Conservation (phyloP, 208 protist species). For the Trichomonas gallinae region DNA sequence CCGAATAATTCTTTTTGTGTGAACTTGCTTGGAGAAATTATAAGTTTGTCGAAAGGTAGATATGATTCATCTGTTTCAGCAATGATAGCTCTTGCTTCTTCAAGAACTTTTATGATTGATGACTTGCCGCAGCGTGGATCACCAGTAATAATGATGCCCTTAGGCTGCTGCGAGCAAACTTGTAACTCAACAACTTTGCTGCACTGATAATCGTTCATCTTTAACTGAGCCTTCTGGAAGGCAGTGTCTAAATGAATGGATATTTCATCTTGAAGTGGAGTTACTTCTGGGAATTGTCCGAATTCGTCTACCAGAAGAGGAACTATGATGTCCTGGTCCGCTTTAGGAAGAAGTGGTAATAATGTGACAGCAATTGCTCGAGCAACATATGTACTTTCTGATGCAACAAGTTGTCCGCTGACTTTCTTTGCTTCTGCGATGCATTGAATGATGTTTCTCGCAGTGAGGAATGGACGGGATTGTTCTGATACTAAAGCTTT, state of each 20-base stretch:
- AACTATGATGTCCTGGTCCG: background rate
- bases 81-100: background rate
- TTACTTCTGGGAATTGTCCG: background rate
- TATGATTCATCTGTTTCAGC: background rate
- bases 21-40: slow-evolving; percentile 87
- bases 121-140: slow-evolving; percentile 74
- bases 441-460: background rate
- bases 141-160: slow-evolving; percentile 76
- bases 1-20: slow-evolving; percentile 87
- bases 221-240: background rate
- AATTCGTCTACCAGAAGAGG: background rate
- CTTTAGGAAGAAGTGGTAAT: background rate
- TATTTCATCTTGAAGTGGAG: background rate
- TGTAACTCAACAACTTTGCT: slow-evolving; percentile 29
- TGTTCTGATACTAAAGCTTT: slow-evolving; percentile 51
- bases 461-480: background rate
- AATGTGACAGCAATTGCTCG: background rate
- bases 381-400: background rate
- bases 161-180: background rate
- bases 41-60: slow-evolving; percentile 49
- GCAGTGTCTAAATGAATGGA: background rate
- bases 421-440: background rate
- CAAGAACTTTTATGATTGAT: slow-evolving; percentile 21
- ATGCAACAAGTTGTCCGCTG: background rate
- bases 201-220: background rate